These are phyloP conservation scores for Dothidotthia symphoricarpi DNA, from an alignment of 2,329 filamentous ascomycete species.

Conservation along the genomic window DNA sequence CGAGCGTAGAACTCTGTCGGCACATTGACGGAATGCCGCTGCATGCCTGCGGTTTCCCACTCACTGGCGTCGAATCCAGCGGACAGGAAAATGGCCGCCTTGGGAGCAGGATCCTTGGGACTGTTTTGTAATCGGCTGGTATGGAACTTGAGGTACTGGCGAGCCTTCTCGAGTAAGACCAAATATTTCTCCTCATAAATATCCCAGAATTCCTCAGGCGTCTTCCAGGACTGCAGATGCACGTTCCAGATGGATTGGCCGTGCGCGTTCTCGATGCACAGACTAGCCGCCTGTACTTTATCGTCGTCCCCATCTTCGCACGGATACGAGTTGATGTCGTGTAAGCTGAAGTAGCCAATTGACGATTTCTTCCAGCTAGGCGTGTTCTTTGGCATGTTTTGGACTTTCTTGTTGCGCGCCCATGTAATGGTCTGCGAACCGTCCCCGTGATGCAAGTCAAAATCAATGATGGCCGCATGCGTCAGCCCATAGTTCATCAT, in stretches of 20 bases:
- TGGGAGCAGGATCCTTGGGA: constrained; percentile 62
- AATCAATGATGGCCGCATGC: constrained; percentile 70
- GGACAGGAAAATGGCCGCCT: constrained; percentile 88
- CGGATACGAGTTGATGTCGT: constrained; percentile 98
- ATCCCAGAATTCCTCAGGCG: constrained; percentile 79
- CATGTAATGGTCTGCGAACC: constrained; percentile 95
- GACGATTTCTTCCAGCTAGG: constrained; percentile 76
- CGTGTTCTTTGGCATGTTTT: constrained; percentile 65
- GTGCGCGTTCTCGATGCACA: constrained; percentile 92
- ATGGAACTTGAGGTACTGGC: constrained; percentile 71
- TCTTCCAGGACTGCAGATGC: constrained; percentile 85
- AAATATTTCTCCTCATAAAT: constrained; percentile 79
- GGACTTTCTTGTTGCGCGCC: constrained; percentile 76
- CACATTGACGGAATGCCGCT: constrained; percentile 91
- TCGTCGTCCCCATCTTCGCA: constrained; percentile 92
- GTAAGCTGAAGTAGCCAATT: constrained; percentile 93
- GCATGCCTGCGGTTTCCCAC: constrained; percentile 90
- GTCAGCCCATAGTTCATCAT: constrained; percentile 81
- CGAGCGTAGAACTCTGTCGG: constrained; percentile 95
- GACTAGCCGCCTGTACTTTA: constrained; percentile 88
- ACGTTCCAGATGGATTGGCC: constrained; percentile 96
- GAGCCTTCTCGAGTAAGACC: constrained; percentile 75
- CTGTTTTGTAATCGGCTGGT: constrained; percentile 62
- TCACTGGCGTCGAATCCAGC: constrained; percentile 97
- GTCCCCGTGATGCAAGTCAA: constrained; percentile 45